These are phyloP conservation scores for Flaveria trinervia DNA, from an alignment of 129 eudicot genomes.

Conservation along the genomic window DNA sequence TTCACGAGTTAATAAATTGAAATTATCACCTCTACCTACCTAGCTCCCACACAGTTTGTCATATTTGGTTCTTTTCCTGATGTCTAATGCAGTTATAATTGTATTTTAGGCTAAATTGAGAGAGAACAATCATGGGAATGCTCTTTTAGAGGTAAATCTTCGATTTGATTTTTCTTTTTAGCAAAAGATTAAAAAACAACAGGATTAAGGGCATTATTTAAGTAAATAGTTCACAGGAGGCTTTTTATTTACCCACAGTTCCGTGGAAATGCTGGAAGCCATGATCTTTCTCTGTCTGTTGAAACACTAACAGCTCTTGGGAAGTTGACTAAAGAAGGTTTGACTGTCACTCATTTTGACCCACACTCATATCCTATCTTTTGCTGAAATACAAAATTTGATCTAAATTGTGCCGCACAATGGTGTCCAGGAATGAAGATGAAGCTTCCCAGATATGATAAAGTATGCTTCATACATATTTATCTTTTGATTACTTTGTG, in stretches of 20 bases:
- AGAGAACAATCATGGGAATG: constrained; percentile 73
- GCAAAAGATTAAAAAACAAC: neutral
- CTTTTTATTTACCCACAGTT: constrained; percentile 52
- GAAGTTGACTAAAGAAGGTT: constrained; percentile 82
- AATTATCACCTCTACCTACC: neutral
- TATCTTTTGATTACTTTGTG: constrained; percentile 4
- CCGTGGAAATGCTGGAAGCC: constrained; percentile 99
- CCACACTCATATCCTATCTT: neutral
- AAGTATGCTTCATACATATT: constrained; percentile 37
- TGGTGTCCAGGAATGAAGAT: constrained; percentile 71
- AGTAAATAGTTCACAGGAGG: constrained; percentile 29
- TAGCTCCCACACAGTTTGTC: neutral
- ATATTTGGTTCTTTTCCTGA: neutral
- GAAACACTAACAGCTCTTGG: constrained; percentile 76
- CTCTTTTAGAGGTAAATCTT: constrained; percentile 78
- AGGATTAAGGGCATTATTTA: constrained; percentile 16
- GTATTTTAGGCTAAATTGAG: constrained; percentile 69
- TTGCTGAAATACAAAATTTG: constrained; percentile 9
- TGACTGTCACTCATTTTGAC: constrained; percentile 16
- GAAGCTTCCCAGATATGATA: constrained; percentile 93
- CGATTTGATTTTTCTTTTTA: neutral
- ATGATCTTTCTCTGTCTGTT: constrained; percentile 80
- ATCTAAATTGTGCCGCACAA: constrained; percentile 22
- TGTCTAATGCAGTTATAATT: constrained; percentile 18
- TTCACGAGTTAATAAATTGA: neutral